Evolutionary conservation across 176 grass and related monocot species (phyloP), one percentile per base, ranked within the genome.

Genomic region (Phyllostachys edulis): DNA sequence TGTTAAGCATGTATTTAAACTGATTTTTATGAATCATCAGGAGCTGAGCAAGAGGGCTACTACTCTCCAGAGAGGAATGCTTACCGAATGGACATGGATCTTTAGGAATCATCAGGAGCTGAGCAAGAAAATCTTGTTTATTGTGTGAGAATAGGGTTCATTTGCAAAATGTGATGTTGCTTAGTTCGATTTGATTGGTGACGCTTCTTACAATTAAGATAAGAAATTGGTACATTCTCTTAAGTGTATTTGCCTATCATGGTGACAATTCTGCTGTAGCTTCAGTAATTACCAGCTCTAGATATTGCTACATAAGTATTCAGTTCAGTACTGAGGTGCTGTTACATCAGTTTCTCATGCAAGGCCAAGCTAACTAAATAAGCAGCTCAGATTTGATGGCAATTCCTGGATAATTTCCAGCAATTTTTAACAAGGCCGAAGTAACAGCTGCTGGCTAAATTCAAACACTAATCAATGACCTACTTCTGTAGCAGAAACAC

Each of bases 51-150:
- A n/a, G 76, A 88, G 26, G 88, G 84, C 63, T 99, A 92, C 73
- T 99, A 96, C 80, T 87, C 91, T 14, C 77, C 91, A 4, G 73
- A 89, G 27, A 94, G 91, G 81, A 57, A 94, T 80, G 96, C 93
- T 54, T 96, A 92, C 73, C 85, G 96, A 42, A 96, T 98, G 93
- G 95, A 89, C 73, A 55, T 98, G 67, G 96, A 98, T 90, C 89
- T 98, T 15, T 75, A 94, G 75, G 60, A 5, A 57, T 76, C 40
- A 24, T 23, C 66, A 42, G 27, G 18, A 23, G 7, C 18, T n/a
- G 39, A 73, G 68, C 55, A 82, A 17, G 11, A 47, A 47, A 24
- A 16, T 10, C 40, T 23, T 82, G 63, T 10, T 17, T 14, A 26
- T 20, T 46, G 7, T 20, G 37, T n/a, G 5, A 75, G 3, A 77